These are phyloP conservation scores for Paracoccidioides brasiliensis DNA, from an alignment of 2,329 filamentous ascomycete genomes.

Conservation along the genomic window DNA sequence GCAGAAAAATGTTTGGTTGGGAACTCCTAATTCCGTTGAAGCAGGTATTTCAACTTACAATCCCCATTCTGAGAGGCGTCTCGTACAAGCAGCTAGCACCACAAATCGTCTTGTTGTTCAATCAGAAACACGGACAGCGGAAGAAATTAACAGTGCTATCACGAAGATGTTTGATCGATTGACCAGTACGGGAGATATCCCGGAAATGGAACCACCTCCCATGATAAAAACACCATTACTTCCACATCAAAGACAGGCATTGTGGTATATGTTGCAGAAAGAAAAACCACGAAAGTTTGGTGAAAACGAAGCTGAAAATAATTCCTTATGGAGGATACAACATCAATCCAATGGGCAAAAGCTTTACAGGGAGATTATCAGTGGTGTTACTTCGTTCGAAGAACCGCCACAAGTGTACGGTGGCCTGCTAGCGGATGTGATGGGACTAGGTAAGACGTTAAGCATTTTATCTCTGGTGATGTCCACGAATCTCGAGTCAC, in stretches of 20 bases:
- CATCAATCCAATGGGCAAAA: slow-evolving; percentile 43
- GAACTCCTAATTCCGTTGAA: slow-evolving; percentile 52
- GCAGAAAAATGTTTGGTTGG: slow-evolving; percentile 53
- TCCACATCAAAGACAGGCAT: slow-evolving; percentile 76
- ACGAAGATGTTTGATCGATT: slow-evolving; percentile 80
- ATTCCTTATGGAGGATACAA: slow-evolving; percentile 64
- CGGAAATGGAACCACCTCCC: slow-evolving; percentile 53
- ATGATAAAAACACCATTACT: slow-evolving; percentile 57
- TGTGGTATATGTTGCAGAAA: slow-evolving; percentile 71
- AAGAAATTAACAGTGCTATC: slow-evolving; percentile 77
- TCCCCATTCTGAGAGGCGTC: slow-evolving; percentile 50
- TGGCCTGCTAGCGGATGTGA: slow-evolving; percentile 71
- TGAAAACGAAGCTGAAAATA: slow-evolving; percentile 46
- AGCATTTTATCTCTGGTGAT: slow-evolving; percentile 71
- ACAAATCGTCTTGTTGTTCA: slow-evolving; percentile 16
- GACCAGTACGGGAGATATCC: slow-evolving; percentile 60
- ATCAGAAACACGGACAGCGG: slow-evolving; percentile 51
- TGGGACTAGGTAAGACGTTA: slow-evolving; percentile 78
- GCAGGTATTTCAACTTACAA: slow-evolving; percentile 61
- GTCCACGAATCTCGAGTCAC: slow-evolving; percentile 49
- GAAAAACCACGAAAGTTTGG: slow-evolving; percentile 54
- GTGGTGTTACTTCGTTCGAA: slow-evolving; percentile 48
- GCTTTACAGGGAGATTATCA: slow-evolving; percentile 74
- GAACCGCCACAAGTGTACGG: slow-evolving; percentile 56
- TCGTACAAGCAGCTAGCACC: slow-evolving; percentile 11